Percentiles rank a stretch among this genome's conserved stretches.
phyloP scores from a whole-genome alignment of 352 stramenopile species.

The Poterioochromonas sp. region DNA sequence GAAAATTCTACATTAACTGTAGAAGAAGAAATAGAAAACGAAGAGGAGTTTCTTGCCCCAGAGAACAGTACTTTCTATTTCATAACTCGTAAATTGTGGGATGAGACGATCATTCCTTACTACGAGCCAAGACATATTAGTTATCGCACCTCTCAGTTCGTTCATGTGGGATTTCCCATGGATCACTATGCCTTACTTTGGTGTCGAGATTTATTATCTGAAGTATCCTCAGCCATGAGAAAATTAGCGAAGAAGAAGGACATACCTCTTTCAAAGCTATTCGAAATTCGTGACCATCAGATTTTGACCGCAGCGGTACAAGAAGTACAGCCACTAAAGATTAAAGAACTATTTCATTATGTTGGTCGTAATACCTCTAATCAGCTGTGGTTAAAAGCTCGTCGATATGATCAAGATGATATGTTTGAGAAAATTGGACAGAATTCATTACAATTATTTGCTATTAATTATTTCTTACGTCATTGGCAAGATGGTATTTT shows the following conservation, averaged over 20 bases:
- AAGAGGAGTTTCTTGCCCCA: not conserved
- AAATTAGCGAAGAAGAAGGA: not conserved
- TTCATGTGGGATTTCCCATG: conserved; percentile 18
- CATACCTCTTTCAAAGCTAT: not conserved
- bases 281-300: not conserved
- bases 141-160: not conserved
- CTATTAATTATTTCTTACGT: not conserved
- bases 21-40: not conserved
- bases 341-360: not conserved
- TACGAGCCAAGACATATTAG: not conserved
- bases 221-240: not conserved
- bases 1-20: not conserved
- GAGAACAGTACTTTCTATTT: not conserved
- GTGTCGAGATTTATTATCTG: conserved; percentile 3
- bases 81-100: not conserved
- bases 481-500: not conserved
- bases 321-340: not conserved
- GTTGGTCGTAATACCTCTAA: not conserved
- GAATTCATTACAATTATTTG: not conserved
- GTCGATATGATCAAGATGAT: not conserved
- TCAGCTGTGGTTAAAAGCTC: not conserved
- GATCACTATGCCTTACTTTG: conserved; percentile 24
- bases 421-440: not conserved
- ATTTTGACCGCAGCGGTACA: not conserved
- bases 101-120: not conserved